Percentiles rank a stretch among this genome's conserved stretches.
Evolutionary conservation across 371 early-diverging fungal species (phyloP).

Genomic region (Chytridium lagenaria): DNA sequence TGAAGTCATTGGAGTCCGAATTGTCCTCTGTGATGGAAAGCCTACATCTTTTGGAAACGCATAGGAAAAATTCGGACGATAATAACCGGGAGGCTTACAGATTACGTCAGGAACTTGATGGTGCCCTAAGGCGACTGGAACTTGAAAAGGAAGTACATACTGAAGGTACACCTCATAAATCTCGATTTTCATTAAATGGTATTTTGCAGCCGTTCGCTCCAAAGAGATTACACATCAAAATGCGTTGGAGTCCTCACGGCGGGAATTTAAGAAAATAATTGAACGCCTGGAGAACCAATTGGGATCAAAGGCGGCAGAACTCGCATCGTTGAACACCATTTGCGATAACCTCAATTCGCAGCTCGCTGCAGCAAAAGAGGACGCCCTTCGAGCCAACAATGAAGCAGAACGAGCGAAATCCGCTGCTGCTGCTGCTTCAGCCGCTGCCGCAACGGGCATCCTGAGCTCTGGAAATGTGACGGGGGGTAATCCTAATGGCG

Average conservation of each 20-base stretch:
- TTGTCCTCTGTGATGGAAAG: slow-evolving; percentile 28
- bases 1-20: slow-evolving; percentile 20
- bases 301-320: slow-evolving; percentile 12
- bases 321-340: not conserved
- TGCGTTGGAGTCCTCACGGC: slow-evolving; percentile 10
- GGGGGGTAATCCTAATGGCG: slow-evolving; percentile 13
- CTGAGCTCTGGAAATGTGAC: not conserved
- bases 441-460: slow-evolving; percentile 28
- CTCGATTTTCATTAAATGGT: not conserved
- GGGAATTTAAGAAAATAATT: slow-evolving; percentile 10
- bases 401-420: slow-evolving; percentile 39
- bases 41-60: slow-evolving; percentile 33
- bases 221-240: slow-evolving; percentile 10
- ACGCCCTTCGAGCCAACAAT: slow-evolving; percentile 10
- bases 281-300: slow-evolving; percentile 18
- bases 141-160: slow-evolving; percentile 26
- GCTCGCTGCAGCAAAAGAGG: slow-evolving; percentile 1
- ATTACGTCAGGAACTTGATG: slow-evolving; percentile 32
- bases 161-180: slow-evolving; percentile 27
- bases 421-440: slow-evolving; percentile 31
- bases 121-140: slow-evolving; percentile 26
- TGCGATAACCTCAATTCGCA: slow-evolving; percentile 10
- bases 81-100: slow-evolving; percentile 27
- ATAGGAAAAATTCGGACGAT: slow-evolving; percentile 27
- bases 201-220: slow-evolving; percentile 20